These are phyloP conservation scores for Gossypium schwendimanii DNA, from an alignment of 441 rosid genomes.

Conservation along the genomic window DNA sequence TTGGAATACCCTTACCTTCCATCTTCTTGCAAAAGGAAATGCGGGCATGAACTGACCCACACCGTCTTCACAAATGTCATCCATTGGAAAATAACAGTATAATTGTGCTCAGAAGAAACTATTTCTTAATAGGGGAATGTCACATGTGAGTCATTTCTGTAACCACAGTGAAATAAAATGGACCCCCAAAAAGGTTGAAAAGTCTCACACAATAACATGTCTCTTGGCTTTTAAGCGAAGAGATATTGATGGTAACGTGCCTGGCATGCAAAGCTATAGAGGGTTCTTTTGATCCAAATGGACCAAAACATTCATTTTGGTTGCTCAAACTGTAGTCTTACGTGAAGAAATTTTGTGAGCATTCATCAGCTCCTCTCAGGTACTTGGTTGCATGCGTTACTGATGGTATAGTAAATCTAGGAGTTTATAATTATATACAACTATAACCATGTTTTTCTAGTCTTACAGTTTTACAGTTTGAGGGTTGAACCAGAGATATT, in stretches of 20 bases:
- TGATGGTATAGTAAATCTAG: not conserved
- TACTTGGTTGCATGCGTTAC: not conserved
- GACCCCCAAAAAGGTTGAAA: constrained; percentile 1
- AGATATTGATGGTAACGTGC: constrained; percentile 48
- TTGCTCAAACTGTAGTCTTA: not conserved
- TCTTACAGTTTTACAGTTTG: not conserved
- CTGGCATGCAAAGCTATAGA: constrained; percentile 46
- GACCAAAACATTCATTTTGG: not conserved
- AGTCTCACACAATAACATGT: constrained; percentile 21
- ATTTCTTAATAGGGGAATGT: not conserved
- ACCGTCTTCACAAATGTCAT: no score
- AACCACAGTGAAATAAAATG: not conserved
- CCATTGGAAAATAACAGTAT: not conserved
- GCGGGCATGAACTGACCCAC: not conserved
- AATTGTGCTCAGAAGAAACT: not conserved
- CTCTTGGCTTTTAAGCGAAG: constrained; percentile 75
- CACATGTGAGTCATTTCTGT: no score
- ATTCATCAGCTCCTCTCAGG: constrained; percentile 1
- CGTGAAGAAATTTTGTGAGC: not conserved
- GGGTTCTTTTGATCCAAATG: not conserved
- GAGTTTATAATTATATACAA: no score
- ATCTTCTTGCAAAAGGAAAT: constrained; percentile 44
- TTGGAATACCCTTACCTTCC: constrained; percentile 33
- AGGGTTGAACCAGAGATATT: not conserved
- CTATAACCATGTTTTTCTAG: not conserved